Evolutionary conservation across 805 yeast genomes (phyloP), one percentile per base, ranked within the genome.

Genomic region (Clavispora asparagi): DNA sequence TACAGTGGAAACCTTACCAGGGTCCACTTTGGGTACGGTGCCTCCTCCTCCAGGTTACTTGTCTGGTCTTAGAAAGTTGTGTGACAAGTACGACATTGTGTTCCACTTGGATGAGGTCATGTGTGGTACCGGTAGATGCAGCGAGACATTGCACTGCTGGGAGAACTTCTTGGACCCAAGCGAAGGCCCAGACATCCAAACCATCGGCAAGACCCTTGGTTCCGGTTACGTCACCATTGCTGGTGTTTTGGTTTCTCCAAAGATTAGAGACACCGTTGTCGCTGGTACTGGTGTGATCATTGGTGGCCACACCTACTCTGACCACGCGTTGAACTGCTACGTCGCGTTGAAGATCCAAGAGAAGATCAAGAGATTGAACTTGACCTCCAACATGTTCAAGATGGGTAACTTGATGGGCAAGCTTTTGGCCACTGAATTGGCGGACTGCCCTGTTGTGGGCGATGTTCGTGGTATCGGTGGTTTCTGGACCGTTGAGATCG

Each of bases 391-490:
- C 56, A 70, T 73, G 46, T 63, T 60, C 36, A 61, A 62, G 30
- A 64, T 64, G 35, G 82, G 82, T 50, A 65, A 64, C 47, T 68
- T 71, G 48, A 56, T 78, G 54, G 78, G 77, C 44, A 55, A 58
- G 25, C 48, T 55, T 33, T 53, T 77, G 42, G 16, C 38, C 9
- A 32, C 41, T 9, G 53, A 51, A 26, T 42, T 52, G 36, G 44
- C 26, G 8, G 33, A 27, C 19, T 14, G 33, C 14, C 40, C 44
- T 13, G 37, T 59, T n/a, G 81, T 70, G 17, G 85, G 83, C 46
- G 82, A 79, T 52, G 73, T 81, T 31, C 73, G 86, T 63, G 86
- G 86, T 44, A 65, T 77, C 44, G 85, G 85, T 48, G 76, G 79
- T 39, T 81, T 81, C 62, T 69, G 82, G 73, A 65, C 79, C 4